phyloP scores from a whole-genome alignment of 2,329 filamentous ascomycete genomes.

The Venturia aucupariae region DNA sequence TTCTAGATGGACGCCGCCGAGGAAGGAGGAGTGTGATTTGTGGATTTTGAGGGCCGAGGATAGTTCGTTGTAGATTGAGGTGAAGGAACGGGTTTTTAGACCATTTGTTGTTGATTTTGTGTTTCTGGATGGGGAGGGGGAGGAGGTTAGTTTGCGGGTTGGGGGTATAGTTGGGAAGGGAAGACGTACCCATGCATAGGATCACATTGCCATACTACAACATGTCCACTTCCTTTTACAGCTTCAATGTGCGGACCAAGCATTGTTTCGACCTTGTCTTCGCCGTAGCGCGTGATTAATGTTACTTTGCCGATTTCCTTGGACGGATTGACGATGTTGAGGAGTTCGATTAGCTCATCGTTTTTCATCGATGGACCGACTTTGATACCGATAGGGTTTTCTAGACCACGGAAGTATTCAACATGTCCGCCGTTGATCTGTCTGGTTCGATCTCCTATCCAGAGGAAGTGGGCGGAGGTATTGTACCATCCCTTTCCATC shows the following conservation, averaged over 20 bases:
- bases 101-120: conserved; percentile 58
- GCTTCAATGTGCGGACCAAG: conserved; percentile 81
- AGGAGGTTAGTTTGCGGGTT: no score
- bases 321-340: conserved; percentile 76
- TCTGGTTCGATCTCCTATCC: conserved; percentile 94
- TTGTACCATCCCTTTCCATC: conserved; percentile 68
- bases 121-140: conserved; percentile 34
- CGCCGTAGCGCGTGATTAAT: conserved; percentile 90
- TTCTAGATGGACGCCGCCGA: conserved; percentile 91
- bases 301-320: conserved; percentile 87
- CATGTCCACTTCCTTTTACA: conserved; percentile 67
- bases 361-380: conserved; percentile 78
- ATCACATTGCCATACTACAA: conserved; percentile 95
- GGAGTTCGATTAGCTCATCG: conserved; percentile 65
- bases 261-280: conserved; percentile 61
- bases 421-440: conserved; percentile 91
- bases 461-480: conserved; percentile 93
- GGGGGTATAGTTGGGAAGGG: not conserved
- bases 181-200: conserved; percentile 74
- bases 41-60: conserved; percentile 77
- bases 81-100: conserved; percentile 88
- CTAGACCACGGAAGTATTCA: conserved; percentile 93
- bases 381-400: conserved; percentile 94
- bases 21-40: conserved; percentile 69
- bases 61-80: conserved; percentile 81